Conservation (phyloP, 2,329 filamentous ascomycete genomes). For the Cladosporium sp. region DNA sequence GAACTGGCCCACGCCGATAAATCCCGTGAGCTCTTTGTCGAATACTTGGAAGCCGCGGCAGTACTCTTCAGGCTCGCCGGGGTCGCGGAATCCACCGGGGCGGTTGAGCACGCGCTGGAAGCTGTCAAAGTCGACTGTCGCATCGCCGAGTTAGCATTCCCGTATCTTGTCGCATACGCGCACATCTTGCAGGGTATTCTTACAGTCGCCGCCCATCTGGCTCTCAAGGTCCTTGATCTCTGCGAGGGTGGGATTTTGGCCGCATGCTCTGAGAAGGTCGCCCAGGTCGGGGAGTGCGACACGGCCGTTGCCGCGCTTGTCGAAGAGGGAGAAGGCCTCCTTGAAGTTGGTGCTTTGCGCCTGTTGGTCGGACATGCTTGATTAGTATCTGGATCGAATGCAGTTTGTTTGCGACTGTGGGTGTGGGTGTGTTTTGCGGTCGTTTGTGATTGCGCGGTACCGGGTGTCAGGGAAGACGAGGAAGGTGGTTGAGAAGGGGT, state of each 20-base stretch:
- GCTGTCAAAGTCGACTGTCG: conserved; percentile 90
- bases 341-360: conserved; percentile 98
- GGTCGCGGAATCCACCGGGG: conserved; percentile 95
- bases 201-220: conserved; percentile 86
- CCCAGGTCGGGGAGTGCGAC: conserved; percentile 84
- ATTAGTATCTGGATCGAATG: conserved; percentile 20
- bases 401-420: not conserved
- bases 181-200: conserved; percentile 45
- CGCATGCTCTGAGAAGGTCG: conserved; percentile 92
- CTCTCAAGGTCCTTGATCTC: conserved; percentile 94
- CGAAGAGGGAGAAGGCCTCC: conserved; percentile 99
- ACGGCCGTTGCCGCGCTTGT: conserved; percentile 96
- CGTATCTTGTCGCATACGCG: not conserved
- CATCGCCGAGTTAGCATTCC: not conserved
- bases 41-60: conserved; percentile 99
- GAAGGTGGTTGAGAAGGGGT: conserved; percentile 7
- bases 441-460: not conserved
- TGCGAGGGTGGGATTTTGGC: conserved; percentile 92
- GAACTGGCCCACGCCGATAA: conserved; percentile 95
- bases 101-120: conserved; percentile 97
- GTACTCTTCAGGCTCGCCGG: conserved; percentile 96
- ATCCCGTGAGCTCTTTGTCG: conserved; percentile 98
- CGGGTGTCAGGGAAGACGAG: not conserved
- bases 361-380: conserved; percentile 46
- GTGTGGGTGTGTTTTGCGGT: not conserved